phyloP scores from a whole-genome alignment of 805 yeast genomes.

The Schizosaccharomyces lindneri region DNA sequence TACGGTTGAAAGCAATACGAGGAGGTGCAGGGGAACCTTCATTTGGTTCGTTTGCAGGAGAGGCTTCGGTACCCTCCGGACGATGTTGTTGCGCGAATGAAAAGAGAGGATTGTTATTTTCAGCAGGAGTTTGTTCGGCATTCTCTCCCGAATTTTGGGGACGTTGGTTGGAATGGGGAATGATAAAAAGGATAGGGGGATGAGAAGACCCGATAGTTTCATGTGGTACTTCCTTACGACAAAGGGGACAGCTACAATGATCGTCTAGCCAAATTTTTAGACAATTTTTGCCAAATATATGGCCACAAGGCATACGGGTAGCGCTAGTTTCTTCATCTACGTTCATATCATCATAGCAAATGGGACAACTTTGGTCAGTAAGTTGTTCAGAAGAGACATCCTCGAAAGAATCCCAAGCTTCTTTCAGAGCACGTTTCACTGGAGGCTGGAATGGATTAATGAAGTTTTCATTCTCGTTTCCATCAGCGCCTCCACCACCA shows the following conservation, averaged over 20 bases:
- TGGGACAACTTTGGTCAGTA: slow-evolving; percentile 17
- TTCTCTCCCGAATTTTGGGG: background rate
- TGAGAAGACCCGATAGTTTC: background rate
- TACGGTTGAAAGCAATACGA: background rate
- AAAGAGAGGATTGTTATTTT: too few relatives aligned
- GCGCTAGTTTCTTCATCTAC: slow-evolving; percentile 24
- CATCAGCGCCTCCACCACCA: background rate
- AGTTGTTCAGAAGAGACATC: slow-evolving; percentile 4
- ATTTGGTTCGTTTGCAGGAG: background rate
- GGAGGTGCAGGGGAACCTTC: background rate
- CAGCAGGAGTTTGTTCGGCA: background rate
- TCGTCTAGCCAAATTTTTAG: slow-evolving; percentile 57
- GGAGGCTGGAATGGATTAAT: background rate
- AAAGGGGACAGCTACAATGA: slow-evolving; percentile 63
- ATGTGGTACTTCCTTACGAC: slow-evolving; percentile 21
- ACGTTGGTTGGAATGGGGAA: background rate
- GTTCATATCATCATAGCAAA: slow-evolving; percentile 19
- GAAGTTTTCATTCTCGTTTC: background rate
- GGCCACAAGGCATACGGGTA: slow-evolving; percentile 59
- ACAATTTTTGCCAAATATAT: slow-evolving; percentile 69
- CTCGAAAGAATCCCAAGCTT: background rate
- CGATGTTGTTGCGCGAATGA: background rate
- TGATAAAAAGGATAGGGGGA: background rate
- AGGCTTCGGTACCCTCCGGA: background rate
- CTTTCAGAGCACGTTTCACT: background rate